Evolutionary conservation across 176 grass and related monocot species (phyloP), one percentile per base, ranked within the genome.

Genomic region (Chloris gayana): DNA sequence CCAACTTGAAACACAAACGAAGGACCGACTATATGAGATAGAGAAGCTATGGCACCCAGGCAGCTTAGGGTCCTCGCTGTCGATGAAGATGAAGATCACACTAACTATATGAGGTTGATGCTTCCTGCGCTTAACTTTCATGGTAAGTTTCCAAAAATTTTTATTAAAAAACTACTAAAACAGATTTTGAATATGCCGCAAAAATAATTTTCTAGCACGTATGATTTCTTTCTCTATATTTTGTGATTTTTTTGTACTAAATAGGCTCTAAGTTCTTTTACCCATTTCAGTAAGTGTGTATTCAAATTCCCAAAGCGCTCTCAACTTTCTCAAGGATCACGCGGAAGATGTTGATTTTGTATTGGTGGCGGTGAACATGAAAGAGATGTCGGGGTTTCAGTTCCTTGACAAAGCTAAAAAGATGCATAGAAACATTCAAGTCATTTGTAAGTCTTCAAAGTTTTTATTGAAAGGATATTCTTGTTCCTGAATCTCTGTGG

Each of bases 341-440:
- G 42, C 57, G 4, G 25, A 51, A 22, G 64, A 85, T n/a, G 25
- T 85, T 85, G 58, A 85, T 79, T 65, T 79, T 18, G 10, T 85
- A 26, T 10, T 73, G n/a, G 75, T 49, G 15, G 67, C 60, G 0
- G 42, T 73, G 26, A 11, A 66, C 15, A 73, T 79, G 83, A 24
- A 49, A 74, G 68, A 85, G 47, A 35, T 79, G n/a, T n/a, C 37
- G 32, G 83, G 58, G 10, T 85, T 79, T 53, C 18, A 42, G 58
- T 78, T 85, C 44, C n/a, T 85, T 6, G 29, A 49, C 9, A 70
- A 7, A 22, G 33, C 69, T 8, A 73, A 13, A 22, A 21, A 79
- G 18, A 34, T 25, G 37, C 58, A 42, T 30, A 50, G 59, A 68
- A 56, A 30, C 46, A n/a, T 85, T 51, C 67, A 70, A 42, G 67